phyloP scores from a whole-genome alignment of 495 filamentous ascomycete species.

The Aspergillus baeticus region DNA sequence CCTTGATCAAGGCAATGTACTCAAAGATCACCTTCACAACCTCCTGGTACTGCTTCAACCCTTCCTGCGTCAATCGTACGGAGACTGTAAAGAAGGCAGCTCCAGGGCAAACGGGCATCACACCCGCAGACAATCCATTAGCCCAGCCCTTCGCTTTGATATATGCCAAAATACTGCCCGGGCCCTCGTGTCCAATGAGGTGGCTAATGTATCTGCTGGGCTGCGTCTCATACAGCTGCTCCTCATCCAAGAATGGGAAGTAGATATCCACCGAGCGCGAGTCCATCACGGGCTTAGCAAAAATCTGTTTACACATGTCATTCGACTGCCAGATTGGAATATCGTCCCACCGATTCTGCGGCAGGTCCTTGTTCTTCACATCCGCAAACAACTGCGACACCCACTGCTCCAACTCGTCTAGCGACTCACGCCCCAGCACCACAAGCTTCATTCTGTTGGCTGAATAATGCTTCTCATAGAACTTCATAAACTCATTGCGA shows the following conservation, averaged over 20 bases:
- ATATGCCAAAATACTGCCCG: constrained; percentile 92
- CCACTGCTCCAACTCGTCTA: constrained; percentile 89
- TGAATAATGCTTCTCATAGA: constrained; percentile 88
- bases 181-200: constrained; percentile 94
- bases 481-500: constrained; percentile 90
- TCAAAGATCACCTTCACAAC: constrained; percentile 88
- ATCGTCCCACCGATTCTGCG: constrained; percentile 78
- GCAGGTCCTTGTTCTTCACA: constrained; percentile 81
- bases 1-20: constrained; percentile 85
- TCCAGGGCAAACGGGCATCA: constrained; percentile 74
- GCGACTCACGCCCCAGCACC: constrained; percentile 80
- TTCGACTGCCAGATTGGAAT: constrained; percentile 65
- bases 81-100: constrained; percentile 79
- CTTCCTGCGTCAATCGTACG: constrained; percentile 84
- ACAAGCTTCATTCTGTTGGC: constrained; percentile 97
- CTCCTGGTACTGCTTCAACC: constrained; percentile 79
- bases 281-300: constrained; percentile 97
- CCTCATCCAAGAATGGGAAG: constrained; percentile 90
- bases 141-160: constrained; percentile 96
- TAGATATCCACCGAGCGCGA: constrained; percentile 77
- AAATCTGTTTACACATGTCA: constrained; percentile 75
- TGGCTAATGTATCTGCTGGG: constrained; percentile 91
- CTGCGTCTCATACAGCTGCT: constrained; percentile 75
- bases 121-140: constrained; percentile 79
- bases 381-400: constrained; percentile 80